Percentiles rank a stretch among this genome's conserved stretches.
Evolutionary conservation across 2,329 filamentous ascomycete species (phyloP).

Genomic region (Tolypocladium inflatum): DNA sequence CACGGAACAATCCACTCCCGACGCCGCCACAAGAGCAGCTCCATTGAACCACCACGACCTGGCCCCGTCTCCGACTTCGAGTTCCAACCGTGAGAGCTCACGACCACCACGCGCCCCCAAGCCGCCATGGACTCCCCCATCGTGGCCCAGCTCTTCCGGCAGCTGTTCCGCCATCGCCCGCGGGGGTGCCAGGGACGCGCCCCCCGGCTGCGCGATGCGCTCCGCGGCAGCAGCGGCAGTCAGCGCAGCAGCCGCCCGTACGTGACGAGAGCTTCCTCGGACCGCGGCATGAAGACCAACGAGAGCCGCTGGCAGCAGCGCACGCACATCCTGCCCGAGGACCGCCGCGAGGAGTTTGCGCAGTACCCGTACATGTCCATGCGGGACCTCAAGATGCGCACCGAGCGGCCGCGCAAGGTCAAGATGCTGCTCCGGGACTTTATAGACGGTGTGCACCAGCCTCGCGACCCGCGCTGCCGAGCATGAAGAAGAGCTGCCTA

Average conservation of each 20-base stretch:
- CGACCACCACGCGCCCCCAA: neutral
- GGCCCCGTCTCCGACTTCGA: slow-evolving; percentile 5
- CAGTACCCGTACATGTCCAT: slow-evolving; percentile 78
- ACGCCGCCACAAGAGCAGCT: neutral
- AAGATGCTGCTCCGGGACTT: slow-evolving; percentile 98
- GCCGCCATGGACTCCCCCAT: slow-evolving; percentile 70
- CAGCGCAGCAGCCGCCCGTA: slow-evolving; percentile 12
- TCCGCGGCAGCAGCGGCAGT: slow-evolving; percentile 1
- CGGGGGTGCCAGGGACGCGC: slow-evolving; percentile 20
- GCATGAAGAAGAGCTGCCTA: neutral
- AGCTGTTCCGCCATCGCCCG: slow-evolving; percentile 63
- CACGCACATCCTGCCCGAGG: slow-evolving; percentile 61
- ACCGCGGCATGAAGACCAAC: slow-evolving; percentile 35
- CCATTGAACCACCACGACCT: neutral
- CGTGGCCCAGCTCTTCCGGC: slow-evolving; percentile 69
- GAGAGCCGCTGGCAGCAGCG: slow-evolving; percentile 83
- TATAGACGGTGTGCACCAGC: slow-evolving; percentile 62
- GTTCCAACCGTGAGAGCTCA: slow-evolving; percentile 6
- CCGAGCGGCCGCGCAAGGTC: slow-evolving; percentile 71
- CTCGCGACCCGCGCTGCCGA: neutral
- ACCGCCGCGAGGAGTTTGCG: slow-evolving; percentile 72
- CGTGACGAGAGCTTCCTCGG: slow-evolving; percentile 18
- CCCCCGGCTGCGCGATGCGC: neutral
- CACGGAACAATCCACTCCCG: neutral
- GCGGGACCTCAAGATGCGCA: slow-evolving; percentile 62